phyloP scores from a whole-genome alignment of 2,329 filamentous ascomycete genomes.

The Fusarium musae region DNA sequence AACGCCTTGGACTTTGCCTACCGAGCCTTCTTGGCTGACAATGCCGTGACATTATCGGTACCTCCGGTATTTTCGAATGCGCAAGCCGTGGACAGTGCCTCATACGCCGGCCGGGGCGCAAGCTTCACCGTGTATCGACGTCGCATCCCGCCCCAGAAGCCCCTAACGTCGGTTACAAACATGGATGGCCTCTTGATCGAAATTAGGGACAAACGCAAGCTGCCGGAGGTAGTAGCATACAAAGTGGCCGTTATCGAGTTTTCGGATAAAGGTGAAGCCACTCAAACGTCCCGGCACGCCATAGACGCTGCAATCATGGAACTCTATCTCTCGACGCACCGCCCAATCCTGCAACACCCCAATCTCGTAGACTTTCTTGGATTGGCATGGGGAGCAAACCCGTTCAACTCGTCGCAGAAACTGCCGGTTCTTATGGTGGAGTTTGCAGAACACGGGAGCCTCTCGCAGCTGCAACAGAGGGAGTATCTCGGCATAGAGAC shows the following conservation, averaged over 20 bases:
- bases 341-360: neutral
- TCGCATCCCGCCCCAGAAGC: neutral
- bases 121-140: neutral
- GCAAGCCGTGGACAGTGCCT: neutral
- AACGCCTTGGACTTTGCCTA: neutral
- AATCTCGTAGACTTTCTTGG: neutral
- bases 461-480: neutral
- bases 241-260: neutral
- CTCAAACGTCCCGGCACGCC: neutral
- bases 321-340: neutral
- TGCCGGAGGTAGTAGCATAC: neutral
- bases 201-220: neutral
- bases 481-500: neutral
- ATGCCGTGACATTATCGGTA: neutral
- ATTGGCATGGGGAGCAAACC: neutral
- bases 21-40: neutral
- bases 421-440: neutral
- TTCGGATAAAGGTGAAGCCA: neutral
- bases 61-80: neutral
- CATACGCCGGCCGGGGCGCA: neutral
- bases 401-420: neutral
- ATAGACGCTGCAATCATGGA: neutral
- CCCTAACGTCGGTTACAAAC: neutral
- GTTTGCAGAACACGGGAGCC: neutral
- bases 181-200: neutral